These are phyloP conservation scores for Fomitopsis schrenkii DNA, from an alignment of 1,284 basidiomycete genomes.

Conservation along the genomic window DNA sequence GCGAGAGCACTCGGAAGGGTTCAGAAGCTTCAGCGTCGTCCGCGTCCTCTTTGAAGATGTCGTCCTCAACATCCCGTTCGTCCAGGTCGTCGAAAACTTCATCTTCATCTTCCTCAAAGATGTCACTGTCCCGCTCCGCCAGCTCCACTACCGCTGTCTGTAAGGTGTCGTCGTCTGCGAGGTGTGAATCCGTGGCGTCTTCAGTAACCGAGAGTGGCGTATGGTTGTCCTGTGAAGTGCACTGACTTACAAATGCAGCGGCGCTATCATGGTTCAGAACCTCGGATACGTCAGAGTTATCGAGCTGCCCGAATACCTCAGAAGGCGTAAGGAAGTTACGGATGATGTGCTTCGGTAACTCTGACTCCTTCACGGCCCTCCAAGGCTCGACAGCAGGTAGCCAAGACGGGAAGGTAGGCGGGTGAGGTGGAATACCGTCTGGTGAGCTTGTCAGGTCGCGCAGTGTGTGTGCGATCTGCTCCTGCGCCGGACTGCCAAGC, in stretches of 20 bases:
- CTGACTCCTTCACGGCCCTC: not conserved
- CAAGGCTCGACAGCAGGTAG: not conserved
- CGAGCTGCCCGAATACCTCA: not conserved
- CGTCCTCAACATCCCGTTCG: not conserved
- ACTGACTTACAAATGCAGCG: not conserved
- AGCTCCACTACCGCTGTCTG: not conserved
- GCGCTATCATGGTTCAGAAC: not conserved
- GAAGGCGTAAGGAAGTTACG: not conserved
- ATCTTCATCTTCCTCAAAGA: not conserved
- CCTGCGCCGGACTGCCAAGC: constrained; percentile 31
- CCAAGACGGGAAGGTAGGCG: not conserved
- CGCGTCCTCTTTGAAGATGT: not conserved
- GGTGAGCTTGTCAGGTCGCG: not conserved
- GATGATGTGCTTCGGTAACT: not conserved
- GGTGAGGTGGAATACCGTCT: not conserved
- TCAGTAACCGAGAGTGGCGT: too few species aligned
- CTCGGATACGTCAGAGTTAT: not conserved
- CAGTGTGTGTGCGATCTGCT: constrained; percentile 18
- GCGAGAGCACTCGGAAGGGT: not conserved
- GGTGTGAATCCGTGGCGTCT: not conserved
- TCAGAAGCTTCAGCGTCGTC: not conserved
- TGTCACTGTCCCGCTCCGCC: not conserved
- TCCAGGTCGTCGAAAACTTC: not conserved
- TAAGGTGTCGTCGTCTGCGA: not conserved
- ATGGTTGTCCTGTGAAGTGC: not conserved